These are phyloP conservation scores for Arachis hypogaea DNA, from an alignment of 306 rosid species.

Conservation along the genomic window DNA sequence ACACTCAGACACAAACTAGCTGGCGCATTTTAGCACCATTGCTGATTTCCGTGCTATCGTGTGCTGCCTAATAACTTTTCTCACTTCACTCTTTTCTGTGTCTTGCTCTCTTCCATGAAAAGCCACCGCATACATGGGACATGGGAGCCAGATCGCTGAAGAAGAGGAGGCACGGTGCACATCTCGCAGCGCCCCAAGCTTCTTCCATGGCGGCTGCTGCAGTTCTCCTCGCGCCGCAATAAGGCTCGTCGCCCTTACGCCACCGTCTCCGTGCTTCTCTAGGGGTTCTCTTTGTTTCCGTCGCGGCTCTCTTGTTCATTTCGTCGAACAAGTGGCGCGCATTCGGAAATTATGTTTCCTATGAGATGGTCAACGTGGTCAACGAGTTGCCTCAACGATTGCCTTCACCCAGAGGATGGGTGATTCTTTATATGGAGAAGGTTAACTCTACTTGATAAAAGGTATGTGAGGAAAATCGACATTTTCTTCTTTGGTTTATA, in stretches of 20 bases:
- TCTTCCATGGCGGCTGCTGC: conserved; percentile 59
- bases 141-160: conserved; percentile 67
- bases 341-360: conserved; percentile 22
- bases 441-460: conserved; percentile 73
- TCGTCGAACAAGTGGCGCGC: conserved; percentile 49
- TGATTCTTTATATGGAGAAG: conserved; percentile 76
- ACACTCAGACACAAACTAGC: not conserved
- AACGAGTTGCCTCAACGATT: conserved; percentile 83
- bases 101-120: conserved; percentile 27
- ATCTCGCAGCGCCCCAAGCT: conserved; percentile 9
- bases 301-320: conserved; percentile 48
- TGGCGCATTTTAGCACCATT: conserved; percentile 39
- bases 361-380: conserved; percentile 64
- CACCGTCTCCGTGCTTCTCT: conserved; percentile 39
- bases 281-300: conserved; percentile 38
- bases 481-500: not conserved
- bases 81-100: not conserved
- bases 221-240: conserved; percentile 37
- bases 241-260: conserved; percentile 5
- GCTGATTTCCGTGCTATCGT: conserved; percentile 10
- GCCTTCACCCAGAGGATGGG: conserved; percentile 86
- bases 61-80: conserved; percentile 13
- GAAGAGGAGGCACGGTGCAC: conserved; percentile 53
- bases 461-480: conserved; percentile 52
- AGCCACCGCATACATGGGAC: conserved; percentile 26